These are phyloP conservation scores for Neofusicoccum parvum DNA, from an alignment of 2,329 filamentous ascomycete genomes.

Conservation along the genomic window DNA sequence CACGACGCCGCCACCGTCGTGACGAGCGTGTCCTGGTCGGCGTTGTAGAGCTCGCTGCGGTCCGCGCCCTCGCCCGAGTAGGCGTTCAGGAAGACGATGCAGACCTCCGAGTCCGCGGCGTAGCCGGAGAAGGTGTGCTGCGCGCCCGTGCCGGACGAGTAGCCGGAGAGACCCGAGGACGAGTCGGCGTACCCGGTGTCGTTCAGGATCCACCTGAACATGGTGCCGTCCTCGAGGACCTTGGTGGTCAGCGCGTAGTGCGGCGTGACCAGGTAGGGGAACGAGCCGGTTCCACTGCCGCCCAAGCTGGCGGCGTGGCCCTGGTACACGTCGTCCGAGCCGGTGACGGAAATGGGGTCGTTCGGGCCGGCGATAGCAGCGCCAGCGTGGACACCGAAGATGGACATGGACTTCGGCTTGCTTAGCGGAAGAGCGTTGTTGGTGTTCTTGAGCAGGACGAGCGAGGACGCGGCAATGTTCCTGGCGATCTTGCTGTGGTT, in stretches of 20 bases:
- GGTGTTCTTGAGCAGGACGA: slow-evolving; percentile 53
- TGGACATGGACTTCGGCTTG: slow-evolving; percentile 49
- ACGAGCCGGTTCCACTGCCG: slow-evolving; percentile 45
- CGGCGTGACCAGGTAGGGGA: slow-evolving; percentile 43
- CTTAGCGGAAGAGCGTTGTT: slow-evolving; percentile 55
- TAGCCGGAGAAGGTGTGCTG: slow-evolving; percentile 24
- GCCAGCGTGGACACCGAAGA: slow-evolving; percentile 54
- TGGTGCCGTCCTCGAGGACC: slow-evolving; percentile 18
- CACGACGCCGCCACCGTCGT: slow-evolving; percentile 69
- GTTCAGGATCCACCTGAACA: slow-evolving; percentile 18
- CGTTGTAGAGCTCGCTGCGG: slow-evolving; percentile 19
- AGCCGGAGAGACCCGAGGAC: neutral
- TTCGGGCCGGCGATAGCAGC: slow-evolving; percentile 54
- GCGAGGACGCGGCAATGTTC: slow-evolving; percentile 43
- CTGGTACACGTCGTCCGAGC: slow-evolving; percentile 38
- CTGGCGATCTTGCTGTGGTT: slow-evolving; percentile 41
- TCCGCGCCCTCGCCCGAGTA: slow-evolving; percentile 21
- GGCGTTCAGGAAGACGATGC: slow-evolving; percentile 22
- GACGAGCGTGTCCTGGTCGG: slow-evolving; percentile 58
- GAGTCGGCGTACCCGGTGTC: slow-evolving; percentile 14
- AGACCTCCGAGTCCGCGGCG: slow-evolving; percentile 10
- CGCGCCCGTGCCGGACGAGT: neutral
- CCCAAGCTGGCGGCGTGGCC: slow-evolving; percentile 49
- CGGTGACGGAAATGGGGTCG: slow-evolving; percentile 27
- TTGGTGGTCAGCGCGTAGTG: slow-evolving; percentile 44